A percentile compares a stretch with the other conserved stretches of the same genome.
phyloP scores from a whole-genome alignment of 2,329 filamentous ascomycete genomes.

The Fusarium sororula region DNA sequence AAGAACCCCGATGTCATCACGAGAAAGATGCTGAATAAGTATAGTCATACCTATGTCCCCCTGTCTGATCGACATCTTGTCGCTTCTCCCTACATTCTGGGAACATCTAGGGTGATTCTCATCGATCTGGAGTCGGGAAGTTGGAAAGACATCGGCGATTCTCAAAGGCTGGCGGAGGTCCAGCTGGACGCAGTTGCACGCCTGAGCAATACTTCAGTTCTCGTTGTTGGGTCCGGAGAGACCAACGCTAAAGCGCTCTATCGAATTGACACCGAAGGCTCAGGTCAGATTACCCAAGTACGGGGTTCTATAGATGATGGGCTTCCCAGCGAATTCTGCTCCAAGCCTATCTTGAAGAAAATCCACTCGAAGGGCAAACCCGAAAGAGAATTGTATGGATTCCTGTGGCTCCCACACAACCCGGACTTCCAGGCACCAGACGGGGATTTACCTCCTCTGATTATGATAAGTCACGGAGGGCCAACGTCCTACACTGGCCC shows the following conservation, averaged over 20 bases:
- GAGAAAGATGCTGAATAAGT: not conserved
- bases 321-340: conserved; percentile 47
- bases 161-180: conserved; percentile 46
- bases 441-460: conserved; percentile 56
- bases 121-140: conserved; percentile 49
- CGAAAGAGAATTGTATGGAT: conserved; percentile 52
- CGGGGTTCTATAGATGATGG: conserved; percentile 47
- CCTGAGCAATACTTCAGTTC: conserved; percentile 47
- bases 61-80: conserved; percentile 49
- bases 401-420: conserved; percentile 61
- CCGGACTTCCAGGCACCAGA: conserved; percentile 51
- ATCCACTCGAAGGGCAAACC: conserved; percentile 45
- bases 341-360: conserved; percentile 46
- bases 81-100: conserved; percentile 47
- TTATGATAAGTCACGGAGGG: conserved; percentile 62
- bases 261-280: conserved; percentile 44
- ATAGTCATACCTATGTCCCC: conserved; percentile 52
- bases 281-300: conserved; percentile 42
- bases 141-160: conserved; percentile 46
- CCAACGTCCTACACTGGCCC: conserved; percentile 56
- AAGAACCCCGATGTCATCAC: not conserved
- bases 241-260: conserved; percentile 48
- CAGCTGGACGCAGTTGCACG: conserved; percentile 47
- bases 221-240: conserved; percentile 51
- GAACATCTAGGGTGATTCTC: conserved; percentile 47